Base-by-base conservation (phyloP, 176 grass and related monocot genomes). In the Alopecurus myosuroides region DNA sequence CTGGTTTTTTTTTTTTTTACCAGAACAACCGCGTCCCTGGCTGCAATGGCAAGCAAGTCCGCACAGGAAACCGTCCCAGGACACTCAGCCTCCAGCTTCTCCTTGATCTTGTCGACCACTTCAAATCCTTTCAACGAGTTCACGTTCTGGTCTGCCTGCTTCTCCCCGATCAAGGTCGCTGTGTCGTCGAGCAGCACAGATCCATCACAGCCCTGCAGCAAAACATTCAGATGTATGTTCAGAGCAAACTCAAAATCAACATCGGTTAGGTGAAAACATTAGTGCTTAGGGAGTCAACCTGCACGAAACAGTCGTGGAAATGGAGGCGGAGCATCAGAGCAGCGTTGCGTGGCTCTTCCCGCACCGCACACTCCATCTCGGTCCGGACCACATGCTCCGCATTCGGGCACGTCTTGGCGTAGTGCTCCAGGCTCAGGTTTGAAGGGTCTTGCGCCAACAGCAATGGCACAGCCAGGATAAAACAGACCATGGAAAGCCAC, bases 51-150 rank as follows among this genome's bases (percentile, higher is more conserved):
- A 3, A 99, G 97, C 53, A 99, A 62, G 83, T 96, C 97, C 0
- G 93, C 97, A n/a, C 97, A 99, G 52, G 97, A 94, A 73, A 99
- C 93, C 9, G 89, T 80, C 67, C 89, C 89, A 7, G 91, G 88
- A 81, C 97, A 99, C 88, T 92, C 97, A 1, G 93, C 93, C 78
- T 99, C 93, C 70, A 99, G 86, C 88, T 94, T 92, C 65, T 85
- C 86, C 88, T 94, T 99, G 65, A 99, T 89, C 84, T 92, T 99
- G 81, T 99, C 93, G 0, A 92, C 91, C 63, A 99, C 10, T 18
- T 99, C 93, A 70, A 96, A 99, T 2, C 97, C 97, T 81, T 92
- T 95, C n/a, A 99, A 79, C 6, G 97, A 99, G 88, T 99, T 92
- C 1, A 88, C 77, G 17, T 89, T 99, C 70, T 96, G 97, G 0